Percentiles rank a stretch among this genome's conserved stretches.
Evolutionary conservation across 371 early-diverging fungal species (phyloP).

Genomic region (Circinella minor): DNA sequence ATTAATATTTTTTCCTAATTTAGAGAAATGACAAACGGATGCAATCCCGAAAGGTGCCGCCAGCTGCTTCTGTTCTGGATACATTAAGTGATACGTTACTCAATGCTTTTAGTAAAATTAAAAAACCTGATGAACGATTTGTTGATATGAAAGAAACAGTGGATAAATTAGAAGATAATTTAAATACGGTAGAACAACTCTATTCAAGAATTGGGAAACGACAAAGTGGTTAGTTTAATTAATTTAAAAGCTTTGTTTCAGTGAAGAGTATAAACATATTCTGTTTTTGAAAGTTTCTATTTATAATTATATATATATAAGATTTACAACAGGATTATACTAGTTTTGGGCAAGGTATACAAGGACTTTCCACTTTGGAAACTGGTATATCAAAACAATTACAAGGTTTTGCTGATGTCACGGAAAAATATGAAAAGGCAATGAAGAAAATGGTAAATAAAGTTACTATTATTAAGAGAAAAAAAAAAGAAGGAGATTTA

Average conservation of each 20-base stretch:
- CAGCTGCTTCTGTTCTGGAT: slow-evolving; percentile 37
- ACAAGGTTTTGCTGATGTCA: slow-evolving; percentile 72
- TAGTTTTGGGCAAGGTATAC: slow-evolving; percentile 75
- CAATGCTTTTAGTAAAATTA: slow-evolving; percentile 90
- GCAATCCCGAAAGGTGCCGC: slow-evolving; percentile 32
- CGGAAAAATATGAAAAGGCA: slow-evolving; percentile 66
- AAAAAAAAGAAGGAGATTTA: slow-evolving; percentile 18
- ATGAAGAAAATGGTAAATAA: slow-evolving; percentile 70
- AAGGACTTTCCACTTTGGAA: slow-evolving; percentile 82
- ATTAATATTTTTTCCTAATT: not conserved
- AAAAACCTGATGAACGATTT: slow-evolving; percentile 88
- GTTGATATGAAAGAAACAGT: slow-evolving; percentile 80
- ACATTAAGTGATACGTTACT: slow-evolving; percentile 74
- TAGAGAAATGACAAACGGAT: slow-evolving; percentile 48
- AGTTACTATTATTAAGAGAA: not conserved
- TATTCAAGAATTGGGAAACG: slow-evolving; percentile 80
- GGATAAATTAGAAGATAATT: slow-evolving; percentile 83
- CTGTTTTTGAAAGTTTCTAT: not conserved
- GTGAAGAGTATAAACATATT: not conserved
- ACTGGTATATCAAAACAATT: slow-evolving; percentile 79
- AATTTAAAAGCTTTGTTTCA: no score
- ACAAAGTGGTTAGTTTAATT: slow-evolving; percentile 47
- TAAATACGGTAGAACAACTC: slow-evolving; percentile 78
- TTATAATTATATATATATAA: slow-evolving; percentile 13
- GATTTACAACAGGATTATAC: slow-evolving; percentile 82